Conservation (phyloP, 805 yeast genomes). For the Candida tammaniensis region DNA sequence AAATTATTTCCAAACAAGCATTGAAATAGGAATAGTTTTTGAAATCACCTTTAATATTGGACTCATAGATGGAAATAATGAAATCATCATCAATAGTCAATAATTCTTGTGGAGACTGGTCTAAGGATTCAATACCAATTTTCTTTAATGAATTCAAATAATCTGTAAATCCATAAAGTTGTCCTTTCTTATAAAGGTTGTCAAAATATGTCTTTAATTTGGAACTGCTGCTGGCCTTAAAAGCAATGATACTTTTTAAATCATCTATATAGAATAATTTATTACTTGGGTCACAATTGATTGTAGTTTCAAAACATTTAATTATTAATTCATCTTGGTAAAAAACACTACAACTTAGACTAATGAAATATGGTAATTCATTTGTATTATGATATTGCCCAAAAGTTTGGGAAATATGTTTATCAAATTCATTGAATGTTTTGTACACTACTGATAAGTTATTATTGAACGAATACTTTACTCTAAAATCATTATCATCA, state of each 20-base stretch:
- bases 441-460: slow-evolving; percentile 31
- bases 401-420: slow-evolving; percentile 24
- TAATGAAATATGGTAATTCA: slow-evolving; percentile 24
- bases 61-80: slow-evolving; percentile 32
- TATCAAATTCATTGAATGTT: slow-evolving; percentile 37
- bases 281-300: slow-evolving; percentile 29
- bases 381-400: slow-evolving; percentile 18
- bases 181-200: slow-evolving; percentile 23
- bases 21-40: slow-evolving; percentile 37
- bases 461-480: slow-evolving; percentile 30
- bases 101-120: slow-evolving; percentile 2
- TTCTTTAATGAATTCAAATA: slow-evolving; percentile 29
- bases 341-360: slow-evolving; percentile 27
- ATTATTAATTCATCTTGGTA: slow-evolving; percentile 41
- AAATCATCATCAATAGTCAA: slow-evolving; percentile 30
- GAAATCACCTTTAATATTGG: slow-evolving; percentile 27
- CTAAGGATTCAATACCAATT: slow-evolving; percentile 24
- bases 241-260: slow-evolving; percentile 21
- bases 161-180: slow-evolving; percentile 32
- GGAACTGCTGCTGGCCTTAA: slow-evolving; percentile 9
- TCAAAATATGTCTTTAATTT: slow-evolving; percentile 26
- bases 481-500: slow-evolving; percentile 24
- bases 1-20: slow-evolving; percentile 25
- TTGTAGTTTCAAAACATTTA: slow-evolving; percentile 38
- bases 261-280: slow-evolving; percentile 37